These are phyloP conservation scores for Leptosphaerulina australis DNA, from an alignment of 2,329 filamentous ascomycete genomes.

Conservation along the genomic window DNA sequence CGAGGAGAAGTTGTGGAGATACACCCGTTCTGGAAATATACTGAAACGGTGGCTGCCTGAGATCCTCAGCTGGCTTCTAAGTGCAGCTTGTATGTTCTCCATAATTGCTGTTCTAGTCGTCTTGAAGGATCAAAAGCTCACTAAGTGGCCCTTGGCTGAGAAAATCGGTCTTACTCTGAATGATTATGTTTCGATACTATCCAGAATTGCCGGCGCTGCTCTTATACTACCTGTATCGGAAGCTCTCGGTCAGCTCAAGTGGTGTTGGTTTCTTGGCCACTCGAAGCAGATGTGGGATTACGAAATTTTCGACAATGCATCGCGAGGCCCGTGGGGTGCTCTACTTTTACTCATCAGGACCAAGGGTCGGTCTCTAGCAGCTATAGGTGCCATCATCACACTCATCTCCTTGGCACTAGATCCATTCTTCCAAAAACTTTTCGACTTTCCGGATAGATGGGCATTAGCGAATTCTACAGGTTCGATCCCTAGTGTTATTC, in stretches of 20 bases:
- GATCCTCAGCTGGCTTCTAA: conserved; percentile 35
- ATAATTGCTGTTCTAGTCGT: conserved; percentile 25
- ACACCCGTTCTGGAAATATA: conserved; percentile 24
- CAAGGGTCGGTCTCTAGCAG: conserved; percentile 28
- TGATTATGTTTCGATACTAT: conserved; percentile 35
- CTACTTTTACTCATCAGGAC: conserved; percentile 26
- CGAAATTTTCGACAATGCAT: conserved; percentile 46
- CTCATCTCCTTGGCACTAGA: conserved; percentile 30
- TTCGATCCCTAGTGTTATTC: conserved; percentile 15
- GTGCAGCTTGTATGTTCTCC: conserved; percentile 32
- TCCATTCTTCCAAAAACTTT: conserved; percentile 44
- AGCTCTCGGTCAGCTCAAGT: conserved; percentile 44
- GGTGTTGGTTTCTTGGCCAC: conserved; percentile 41
- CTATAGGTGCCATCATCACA: conserved; percentile 32
- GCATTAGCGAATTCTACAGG: conserved; percentile 14
- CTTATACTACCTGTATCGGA: conserved; percentile 38
- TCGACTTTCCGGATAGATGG: conserved; percentile 34
- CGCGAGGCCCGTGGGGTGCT: conserved; percentile 35
- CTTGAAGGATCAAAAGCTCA: conserved; percentile 9
- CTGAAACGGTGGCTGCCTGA: conserved; percentile 36
- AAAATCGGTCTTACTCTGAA: conserved; percentile 32
- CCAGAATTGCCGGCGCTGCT: conserved; percentile 37
- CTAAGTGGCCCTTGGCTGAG: conserved; percentile 17
- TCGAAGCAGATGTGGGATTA: conserved; percentile 45
- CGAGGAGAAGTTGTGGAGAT: conserved; percentile 26